phyloP scores from a whole-genome alignment of 164 flowering plant species.

The Tetracentron sinense region DNA sequence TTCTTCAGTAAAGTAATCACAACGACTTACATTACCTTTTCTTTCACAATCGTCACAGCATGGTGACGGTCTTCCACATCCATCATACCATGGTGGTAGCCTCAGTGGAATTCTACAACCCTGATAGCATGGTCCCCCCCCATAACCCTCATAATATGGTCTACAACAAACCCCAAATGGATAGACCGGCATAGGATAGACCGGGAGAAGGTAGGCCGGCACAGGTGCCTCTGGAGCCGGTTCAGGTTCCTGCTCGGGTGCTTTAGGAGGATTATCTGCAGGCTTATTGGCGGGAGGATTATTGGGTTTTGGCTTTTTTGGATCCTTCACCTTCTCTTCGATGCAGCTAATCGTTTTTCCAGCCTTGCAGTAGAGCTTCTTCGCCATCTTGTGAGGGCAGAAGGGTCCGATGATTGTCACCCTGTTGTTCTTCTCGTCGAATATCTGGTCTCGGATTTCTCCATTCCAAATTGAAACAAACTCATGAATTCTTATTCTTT shows the following conservation, averaged over 20 bases:
- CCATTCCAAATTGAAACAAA: conserved; percentile 12
- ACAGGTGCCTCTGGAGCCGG: not conserved
- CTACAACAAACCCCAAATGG: conserved; percentile 5
- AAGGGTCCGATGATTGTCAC: conserved; percentile 52
- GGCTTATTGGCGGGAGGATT: not conserved
- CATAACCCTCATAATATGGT: conserved; percentile 15
- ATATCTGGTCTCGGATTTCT: conserved; percentile 63
- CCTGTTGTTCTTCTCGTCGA: conserved; percentile 44
- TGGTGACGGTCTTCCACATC: not conserved
- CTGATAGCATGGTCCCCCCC: conserved; percentile 20
- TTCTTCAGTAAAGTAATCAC: too few species aligned
- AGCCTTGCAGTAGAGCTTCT: conserved; percentile 49
- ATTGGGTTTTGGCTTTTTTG: conserved; percentile 16
- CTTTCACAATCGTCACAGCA: not conserved
- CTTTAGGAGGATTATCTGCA: not conserved
- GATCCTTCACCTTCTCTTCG: conserved; percentile 29
- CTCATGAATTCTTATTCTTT: not conserved
- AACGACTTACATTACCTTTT: too few species aligned
- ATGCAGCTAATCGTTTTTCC: conserved; percentile 43
- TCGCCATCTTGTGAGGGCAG: conserved; percentile 51
- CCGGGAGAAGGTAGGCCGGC: not conserved
- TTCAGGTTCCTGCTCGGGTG: not conserved
- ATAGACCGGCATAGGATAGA: not conserved
- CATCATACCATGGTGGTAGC: conserved; percentile 3
- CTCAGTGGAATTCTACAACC: not conserved